Percentiles rank a stretch among this genome's conserved stretches.
Evolutionary conservation across 2,329 filamentous ascomycete species (phyloP).

Genomic region (Pseudogymnoascus sp.): DNA sequence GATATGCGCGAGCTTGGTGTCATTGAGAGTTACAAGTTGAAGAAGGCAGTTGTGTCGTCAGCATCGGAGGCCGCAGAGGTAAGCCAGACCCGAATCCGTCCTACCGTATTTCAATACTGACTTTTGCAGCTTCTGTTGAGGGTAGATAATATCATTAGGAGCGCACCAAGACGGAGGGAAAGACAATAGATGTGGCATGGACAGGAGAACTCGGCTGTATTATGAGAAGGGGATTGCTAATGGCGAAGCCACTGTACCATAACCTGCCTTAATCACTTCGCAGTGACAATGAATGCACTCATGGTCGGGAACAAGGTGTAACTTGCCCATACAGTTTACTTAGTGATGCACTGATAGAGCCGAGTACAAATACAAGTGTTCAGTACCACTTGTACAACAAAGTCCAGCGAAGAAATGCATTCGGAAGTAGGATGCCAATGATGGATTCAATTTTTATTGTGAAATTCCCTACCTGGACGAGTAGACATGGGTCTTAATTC

Average conservation of each 20-base stretch:
- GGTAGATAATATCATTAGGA: slow-evolving; percentile 96
- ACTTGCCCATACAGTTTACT: slow-evolving; percentile 8
- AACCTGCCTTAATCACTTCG: slow-evolving; percentile 26
- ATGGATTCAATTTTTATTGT: neutral
- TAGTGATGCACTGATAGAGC: neutral
- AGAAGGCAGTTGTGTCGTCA: slow-evolving; percentile 93
- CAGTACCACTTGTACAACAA: neutral
- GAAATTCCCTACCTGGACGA: neutral
- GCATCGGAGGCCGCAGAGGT: slow-evolving; percentile 96
- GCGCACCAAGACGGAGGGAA: slow-evolving; percentile 76
- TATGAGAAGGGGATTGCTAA: slow-evolving; percentile 20
- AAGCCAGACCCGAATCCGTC: slow-evolving; percentile 31
- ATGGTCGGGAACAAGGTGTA: slow-evolving; percentile 3
- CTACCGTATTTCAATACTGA: slow-evolving; percentile 26
- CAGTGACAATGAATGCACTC: slow-evolving; percentile 1
- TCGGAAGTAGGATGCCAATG: neutral
- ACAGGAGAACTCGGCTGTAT: slow-evolving; percentile 23
- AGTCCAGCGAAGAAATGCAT: neutral
- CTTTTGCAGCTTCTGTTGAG: slow-evolving; percentile 65
- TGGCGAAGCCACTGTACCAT: slow-evolving; percentile 24
- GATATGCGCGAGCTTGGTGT: slow-evolving; percentile 96
- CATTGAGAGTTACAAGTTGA: slow-evolving; percentile 97
- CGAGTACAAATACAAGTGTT: slow-evolving; percentile 6
- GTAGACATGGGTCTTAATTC: neutral
- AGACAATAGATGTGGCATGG: slow-evolving; percentile 45